These are phyloP conservation scores for Ligustrum vulgare DNA, from an alignment of 257 asterid genomes.

Conservation along the genomic window DNA sequence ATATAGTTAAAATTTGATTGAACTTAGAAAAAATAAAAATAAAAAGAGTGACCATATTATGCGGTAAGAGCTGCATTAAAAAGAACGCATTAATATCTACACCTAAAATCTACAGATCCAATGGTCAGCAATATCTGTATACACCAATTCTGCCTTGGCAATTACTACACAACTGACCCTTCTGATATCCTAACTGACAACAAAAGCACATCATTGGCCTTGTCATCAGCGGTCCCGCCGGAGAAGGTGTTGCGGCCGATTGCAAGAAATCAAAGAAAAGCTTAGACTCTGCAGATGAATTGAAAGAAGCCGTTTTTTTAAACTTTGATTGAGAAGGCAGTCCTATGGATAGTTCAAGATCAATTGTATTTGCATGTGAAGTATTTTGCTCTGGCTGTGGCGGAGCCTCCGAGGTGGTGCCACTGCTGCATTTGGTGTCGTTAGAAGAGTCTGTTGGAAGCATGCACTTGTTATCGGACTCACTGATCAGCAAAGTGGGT, in stretches of 20 bases:
- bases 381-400: constrained; percentile 23
- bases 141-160: constrained; percentile 45
- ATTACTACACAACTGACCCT: constrained; percentile 52
- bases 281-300: constrained; percentile 36
- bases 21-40: background rate
- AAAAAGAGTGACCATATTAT: background rate
- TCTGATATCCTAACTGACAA: constrained; percentile 56
- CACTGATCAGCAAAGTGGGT: background rate
- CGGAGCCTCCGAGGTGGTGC: constrained; percentile 70
- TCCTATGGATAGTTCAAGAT: constrained; percentile 75
- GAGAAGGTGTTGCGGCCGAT: constrained; percentile 19
- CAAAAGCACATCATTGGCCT: constrained; percentile 49
- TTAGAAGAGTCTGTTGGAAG: constrained; percentile 39
- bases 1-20: constrained; percentile 12
- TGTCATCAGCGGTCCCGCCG: constrained; percentile 26
- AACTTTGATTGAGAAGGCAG: constrained; percentile 31
- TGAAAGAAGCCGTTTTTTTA: constrained; percentile 23
- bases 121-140: constrained; percentile 38
- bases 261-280: constrained; percentile 35
- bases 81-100: constrained; percentile 26
- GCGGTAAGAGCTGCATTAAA: background rate
- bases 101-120: constrained; percentile 17
- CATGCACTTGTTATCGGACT: constrained; percentile 20
- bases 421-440: constrained; percentile 67
- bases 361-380: constrained; percentile 7